Base-by-base conservation (phyloP, 805 yeast genomes). In the Yamadazyma paraphyllophila region DNA sequence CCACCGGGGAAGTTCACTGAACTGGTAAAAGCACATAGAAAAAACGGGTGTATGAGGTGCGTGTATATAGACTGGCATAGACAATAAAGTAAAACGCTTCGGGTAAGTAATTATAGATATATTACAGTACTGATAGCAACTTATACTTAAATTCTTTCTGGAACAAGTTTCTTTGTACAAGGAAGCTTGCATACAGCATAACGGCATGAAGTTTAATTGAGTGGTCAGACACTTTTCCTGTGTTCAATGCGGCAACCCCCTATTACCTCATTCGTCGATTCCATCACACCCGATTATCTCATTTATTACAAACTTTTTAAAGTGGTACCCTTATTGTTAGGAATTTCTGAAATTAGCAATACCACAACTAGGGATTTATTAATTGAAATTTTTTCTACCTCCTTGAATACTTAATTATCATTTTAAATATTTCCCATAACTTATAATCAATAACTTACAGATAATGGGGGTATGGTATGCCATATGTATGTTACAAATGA, bases 201-300 rank as follows among this genome's bases (percentile, higher is more conserved):
- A 20, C 24, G 24, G 31, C 13, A 29, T 29, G 7, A n/a, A 29
- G 13, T 4, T 11, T 11, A 29, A 4, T 29, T 29, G 3, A 26
- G 40, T n/a, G 32, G 32, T 37, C 17, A 37, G 40, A 37, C 40
- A 37, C 32, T 8, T 37, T 37, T 13, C 40, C 20, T 7, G 29
- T 26, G 20, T 16, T 9, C 13, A 36, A n/a, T 8, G 11, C 13
- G 13, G 8, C 29, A 9, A 20, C 24, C 38, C 32, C 40, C 40
- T 25, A 37, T 37, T 37, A 37, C 31, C 40, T 25, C 40, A 37
- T 37, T 13, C 40, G 32, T 37, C 32, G 13, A 26, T 13, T 37
- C 31, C 40, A 37, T 15, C 40, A 37, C 40, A 26, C 20, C 16
- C 16, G 17, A 26, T 37, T 24, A 25, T 37, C 16, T 37, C 32